Evolutionary conservation across 257 asterid genomes (phyloP).

Genomic region (Solanum bulbocastanum): DNA sequence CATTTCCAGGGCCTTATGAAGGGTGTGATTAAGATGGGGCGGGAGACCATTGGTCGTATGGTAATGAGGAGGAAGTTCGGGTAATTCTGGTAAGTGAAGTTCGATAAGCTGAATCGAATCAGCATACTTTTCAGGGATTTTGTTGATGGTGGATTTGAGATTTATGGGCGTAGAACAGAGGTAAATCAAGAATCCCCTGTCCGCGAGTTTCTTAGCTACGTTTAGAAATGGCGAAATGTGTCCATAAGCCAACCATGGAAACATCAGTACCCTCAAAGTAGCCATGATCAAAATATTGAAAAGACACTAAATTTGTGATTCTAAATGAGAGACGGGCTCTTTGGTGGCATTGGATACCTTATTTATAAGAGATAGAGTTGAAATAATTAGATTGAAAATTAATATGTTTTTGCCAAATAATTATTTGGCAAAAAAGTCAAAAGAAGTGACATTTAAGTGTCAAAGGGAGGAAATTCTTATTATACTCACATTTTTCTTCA

Average conservation of each 20-base stretch:
- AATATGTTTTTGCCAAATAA: no score
- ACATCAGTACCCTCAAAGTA: not conserved
- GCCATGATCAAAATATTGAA: not conserved
- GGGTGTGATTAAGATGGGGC: constrained; percentile 23
- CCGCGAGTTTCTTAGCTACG: constrained; percentile 27
- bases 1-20: constrained; percentile 22
- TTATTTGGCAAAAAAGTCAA: not conserved
- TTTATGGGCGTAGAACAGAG: constrained; percentile 40
- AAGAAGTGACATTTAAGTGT: no score
- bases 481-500: no score
- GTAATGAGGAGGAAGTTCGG: constrained; percentile 22
- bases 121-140: constrained; percentile 9
- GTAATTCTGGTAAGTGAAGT: constrained; percentile 18
- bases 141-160: constrained; percentile 16
- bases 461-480: not conserved
- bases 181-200: constrained; percentile 17
- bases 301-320: not conserved
- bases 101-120: constrained; percentile 12
- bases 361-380: not conserved
- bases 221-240: constrained; percentile 8
- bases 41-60: constrained; percentile 60
- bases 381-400: no score
- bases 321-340: not conserved
- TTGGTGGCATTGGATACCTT: not conserved
- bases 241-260: constrained; percentile 3